Percentiles rank a stretch among this genome's conserved stretches.
Conservation (phyloP, 164 flowering plant genomes). For the Annona cherimola region DNA sequence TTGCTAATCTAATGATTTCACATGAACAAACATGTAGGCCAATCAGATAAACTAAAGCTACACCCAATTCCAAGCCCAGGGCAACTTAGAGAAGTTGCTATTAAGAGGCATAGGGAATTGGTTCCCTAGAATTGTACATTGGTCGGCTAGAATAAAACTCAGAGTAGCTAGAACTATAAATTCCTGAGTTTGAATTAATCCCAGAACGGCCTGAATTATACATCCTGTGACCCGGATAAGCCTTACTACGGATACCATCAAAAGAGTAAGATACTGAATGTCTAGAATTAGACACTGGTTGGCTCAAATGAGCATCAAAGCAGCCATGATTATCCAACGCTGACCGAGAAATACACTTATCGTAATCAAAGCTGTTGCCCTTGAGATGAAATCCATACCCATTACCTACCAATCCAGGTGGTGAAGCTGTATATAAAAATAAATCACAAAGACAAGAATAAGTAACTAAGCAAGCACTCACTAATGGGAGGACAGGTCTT, state of each 20-base stretch:
- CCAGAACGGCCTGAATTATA: no score
- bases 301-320: slow-evolving; percentile 34
- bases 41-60: no score
- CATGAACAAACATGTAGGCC: no score
- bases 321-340: slow-evolving; percentile 35
- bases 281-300: slow-evolving; percentile 24
- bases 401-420: slow-evolving; percentile 38
- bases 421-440: slow-evolving; percentile 27
- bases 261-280: slow-evolving; percentile 23
- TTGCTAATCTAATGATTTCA: no score
- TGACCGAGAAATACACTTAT: slow-evolving; percentile 41
- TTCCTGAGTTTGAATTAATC: no score
- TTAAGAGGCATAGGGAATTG: not conserved
- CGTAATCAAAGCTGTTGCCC: slow-evolving; percentile 35
- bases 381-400: slow-evolving; percentile 37
- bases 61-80: no score
- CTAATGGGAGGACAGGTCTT: not conserved
- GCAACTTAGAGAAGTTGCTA: no score
- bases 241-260: not conserved
- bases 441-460: slow-evolving; percentile 2
- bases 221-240: not conserved
- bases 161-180: no score
- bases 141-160: no score
- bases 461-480: not conserved
- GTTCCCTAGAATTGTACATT: not conserved